These are phyloP conservation scores for Aspergillus neoniger DNA, from an alignment of 2,329 filamentous ascomycete genomes.

Conservation along the genomic window DNA sequence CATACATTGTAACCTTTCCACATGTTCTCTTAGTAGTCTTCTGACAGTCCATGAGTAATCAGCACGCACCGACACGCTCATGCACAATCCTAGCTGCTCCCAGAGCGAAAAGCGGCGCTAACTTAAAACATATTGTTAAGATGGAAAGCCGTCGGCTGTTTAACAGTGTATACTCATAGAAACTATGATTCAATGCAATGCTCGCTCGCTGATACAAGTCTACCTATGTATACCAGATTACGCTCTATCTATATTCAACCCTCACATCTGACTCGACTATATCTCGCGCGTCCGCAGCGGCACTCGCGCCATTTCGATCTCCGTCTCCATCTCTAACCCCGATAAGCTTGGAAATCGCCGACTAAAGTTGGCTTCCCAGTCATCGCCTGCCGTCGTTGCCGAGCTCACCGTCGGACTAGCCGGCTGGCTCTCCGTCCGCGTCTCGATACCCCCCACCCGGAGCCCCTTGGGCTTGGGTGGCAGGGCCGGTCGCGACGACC, in stretches of 20 bases:
- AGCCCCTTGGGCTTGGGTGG: constrained; percentile 65
- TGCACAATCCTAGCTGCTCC: too few species aligned
- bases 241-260: not conserved
- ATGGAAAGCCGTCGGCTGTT: too few species aligned
- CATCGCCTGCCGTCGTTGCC: constrained; percentile 54
- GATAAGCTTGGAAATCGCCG: constrained; percentile 84
- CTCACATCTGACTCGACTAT: constrained; percentile 22
- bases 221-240: constrained; percentile 4
- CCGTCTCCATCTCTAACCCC: constrained; percentile 82
- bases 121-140: too few species aligned
- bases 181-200: not conserved
- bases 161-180: too few species aligned
- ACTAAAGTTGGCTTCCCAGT: constrained; percentile 71
- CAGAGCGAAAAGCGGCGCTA: too few species aligned
- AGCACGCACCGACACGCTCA: too few species aligned
- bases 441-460: constrained; percentile 45
- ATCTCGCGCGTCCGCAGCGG: constrained; percentile 47
- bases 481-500: constrained; percentile 51
- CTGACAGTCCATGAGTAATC: too few species aligned
- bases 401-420: constrained; percentile 32
- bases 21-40: too few species aligned
- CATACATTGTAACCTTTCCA: too few species aligned
- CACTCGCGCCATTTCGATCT: constrained; percentile 48
- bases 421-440: constrained; percentile 21
- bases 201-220: not conserved